Conservation (phyloP, 495 filamentous ascomycete species). For the Penicillium egyptiacum region DNA sequence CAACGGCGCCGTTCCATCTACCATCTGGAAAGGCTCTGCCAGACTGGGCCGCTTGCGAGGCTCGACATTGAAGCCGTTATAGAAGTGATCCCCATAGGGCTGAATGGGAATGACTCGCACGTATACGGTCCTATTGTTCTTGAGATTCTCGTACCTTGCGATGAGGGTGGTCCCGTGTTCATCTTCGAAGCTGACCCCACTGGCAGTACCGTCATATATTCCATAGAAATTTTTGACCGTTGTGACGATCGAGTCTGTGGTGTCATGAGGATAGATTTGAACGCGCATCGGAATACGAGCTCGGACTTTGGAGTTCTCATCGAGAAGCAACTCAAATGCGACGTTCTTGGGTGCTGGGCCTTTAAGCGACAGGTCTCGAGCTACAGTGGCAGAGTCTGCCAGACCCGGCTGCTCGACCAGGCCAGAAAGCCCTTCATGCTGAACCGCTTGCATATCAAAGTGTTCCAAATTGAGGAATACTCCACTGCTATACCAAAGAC, state of each 20-base stretch:
- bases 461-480: constrained; percentile 27
- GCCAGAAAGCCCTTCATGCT: constrained; percentile 41
- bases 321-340: constrained; percentile 80
- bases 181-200: constrained; percentile 90
- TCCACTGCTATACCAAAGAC: constrained; percentile 42
- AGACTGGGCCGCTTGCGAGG: constrained; percentile 49
- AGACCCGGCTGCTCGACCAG: constrained; percentile 42
- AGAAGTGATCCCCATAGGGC: constrained; percentile 43
- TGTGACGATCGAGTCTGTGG: constrained; percentile 91
- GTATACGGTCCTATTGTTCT: constrained; percentile 83
- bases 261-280: constrained; percentile 87
- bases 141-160: constrained; percentile 91
- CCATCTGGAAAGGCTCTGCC: constrained; percentile 59
- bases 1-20: constrained; percentile 50
- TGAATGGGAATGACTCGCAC: constrained; percentile 77
- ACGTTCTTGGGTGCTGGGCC: constrained; percentile 71
- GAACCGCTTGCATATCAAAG: constrained; percentile 42
- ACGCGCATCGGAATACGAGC: constrained; percentile 88
- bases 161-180: constrained; percentile 82
- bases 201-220: constrained; percentile 72
- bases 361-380: constrained; percentile 50
- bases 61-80: constrained; percentile 41
- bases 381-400: constrained; percentile 24
- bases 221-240: constrained; percentile 99
- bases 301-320: constrained; percentile 67